Percentiles rank a stretch among this genome's conserved stretches.
Conservation (phyloP, 768 basidiomycete species). For the Naganishia vaughanmartiniae region DNA sequence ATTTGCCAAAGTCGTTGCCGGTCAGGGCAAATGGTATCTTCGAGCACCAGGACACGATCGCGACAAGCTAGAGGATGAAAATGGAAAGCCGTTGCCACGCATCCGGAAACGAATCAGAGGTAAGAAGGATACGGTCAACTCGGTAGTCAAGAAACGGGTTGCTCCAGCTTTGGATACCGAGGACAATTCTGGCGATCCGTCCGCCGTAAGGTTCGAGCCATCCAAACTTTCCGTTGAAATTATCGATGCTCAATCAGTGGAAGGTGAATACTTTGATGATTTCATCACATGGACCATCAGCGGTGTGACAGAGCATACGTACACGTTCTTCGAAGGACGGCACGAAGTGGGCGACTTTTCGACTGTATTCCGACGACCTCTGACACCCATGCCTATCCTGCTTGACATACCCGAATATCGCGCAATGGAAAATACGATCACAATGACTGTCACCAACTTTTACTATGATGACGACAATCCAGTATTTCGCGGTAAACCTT, state of each 20-base stretch:
- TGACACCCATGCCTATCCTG: slow-evolving; percentile 85
- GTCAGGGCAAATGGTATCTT: slow-evolving; percentile 82
- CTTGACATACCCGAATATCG: slow-evolving; percentile 76
- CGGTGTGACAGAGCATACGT: slow-evolving; percentile 90
- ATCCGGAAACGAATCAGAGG: slow-evolving; percentile 25
- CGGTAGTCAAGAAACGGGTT: slow-evolving; percentile 27
- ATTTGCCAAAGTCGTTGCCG: slow-evolving; percentile 70
- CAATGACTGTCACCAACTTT: slow-evolving; percentile 82
- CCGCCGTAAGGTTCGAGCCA: slow-evolving; percentile 23
- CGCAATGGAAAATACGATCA: slow-evolving; percentile 68
- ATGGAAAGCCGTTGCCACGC: slow-evolving; percentile 19
- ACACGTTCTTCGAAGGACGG: slow-evolving; percentile 75
- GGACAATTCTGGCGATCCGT: slow-evolving; percentile 22
- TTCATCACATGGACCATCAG: slow-evolving; percentile 95
- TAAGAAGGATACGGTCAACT: slow-evolving; percentile 27
- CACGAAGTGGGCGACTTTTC: slow-evolving; percentile 60
- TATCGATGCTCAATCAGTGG: slow-evolving; percentile 17
- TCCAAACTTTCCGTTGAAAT: slow-evolving; percentile 20
- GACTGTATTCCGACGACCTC: slow-evolving; percentile 68
- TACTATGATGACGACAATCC: slow-evolving; percentile 74
- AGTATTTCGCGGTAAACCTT: slow-evolving; percentile 57
- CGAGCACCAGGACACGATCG: slow-evolving; percentile 62
- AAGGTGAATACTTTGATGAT: slow-evolving; percentile 82
- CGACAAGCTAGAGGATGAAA: slow-evolving; percentile 24
- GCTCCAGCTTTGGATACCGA: slow-evolving; percentile 29